Conservation (phyloP, 202 grass and related monocot genomes). For the Carex arenaria region DNA sequence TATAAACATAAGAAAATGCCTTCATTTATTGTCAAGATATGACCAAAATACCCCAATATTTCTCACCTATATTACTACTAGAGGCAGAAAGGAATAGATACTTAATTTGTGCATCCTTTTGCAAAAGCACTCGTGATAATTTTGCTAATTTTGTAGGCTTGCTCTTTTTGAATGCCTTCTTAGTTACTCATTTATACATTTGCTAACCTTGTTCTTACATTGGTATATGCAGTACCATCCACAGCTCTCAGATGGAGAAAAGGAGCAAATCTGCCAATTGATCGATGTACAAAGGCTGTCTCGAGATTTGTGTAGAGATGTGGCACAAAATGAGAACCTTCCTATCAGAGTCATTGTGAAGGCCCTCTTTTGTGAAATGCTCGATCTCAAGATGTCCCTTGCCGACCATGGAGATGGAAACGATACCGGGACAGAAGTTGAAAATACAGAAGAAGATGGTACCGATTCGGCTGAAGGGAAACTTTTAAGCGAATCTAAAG, state of each 20-base stretch:
- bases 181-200: neutral
- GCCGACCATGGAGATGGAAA: neutral
- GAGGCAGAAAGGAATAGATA: neutral
- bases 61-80: neutral
- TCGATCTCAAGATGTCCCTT: constrained; percentile 40
- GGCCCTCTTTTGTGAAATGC: constrained; percentile 96
- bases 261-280: constrained; percentile 84
- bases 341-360: constrained; percentile 84
- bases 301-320: constrained; percentile 79
- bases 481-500: neutral
- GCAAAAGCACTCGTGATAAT: neutral
- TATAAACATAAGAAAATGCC: neutral
- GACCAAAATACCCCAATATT: neutral
- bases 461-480: neutral
- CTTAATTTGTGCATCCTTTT: neutral
- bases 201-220: neutral
- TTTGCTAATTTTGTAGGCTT: neutral
- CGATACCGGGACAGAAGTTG: neutral
- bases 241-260: constrained; percentile 63
- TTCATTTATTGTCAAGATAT: neutral
- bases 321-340: constrained; percentile 80
- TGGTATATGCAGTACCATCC: constrained; percentile 52
- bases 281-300: constrained; percentile 90
- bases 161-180: neutral
- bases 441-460: neutral